Conservation (phyloP, 139 green algal genomes). For the Dunaliella sp. region DNA sequence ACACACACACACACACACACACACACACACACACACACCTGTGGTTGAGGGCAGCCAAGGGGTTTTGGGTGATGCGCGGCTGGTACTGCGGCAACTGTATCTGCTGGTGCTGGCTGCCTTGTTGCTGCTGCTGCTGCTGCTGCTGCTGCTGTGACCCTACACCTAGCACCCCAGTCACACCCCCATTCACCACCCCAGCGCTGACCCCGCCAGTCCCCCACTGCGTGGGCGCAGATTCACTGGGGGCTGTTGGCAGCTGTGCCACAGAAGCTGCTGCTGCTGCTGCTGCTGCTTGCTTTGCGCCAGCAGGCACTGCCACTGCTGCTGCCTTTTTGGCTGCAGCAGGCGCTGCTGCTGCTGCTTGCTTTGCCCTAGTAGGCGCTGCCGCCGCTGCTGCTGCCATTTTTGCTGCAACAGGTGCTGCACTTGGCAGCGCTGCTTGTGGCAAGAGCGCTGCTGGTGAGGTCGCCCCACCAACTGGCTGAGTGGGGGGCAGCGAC, state of each 20-base stretch:
- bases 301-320: no score
- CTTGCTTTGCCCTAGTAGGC: not conserved
- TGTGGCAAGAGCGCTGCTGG: no score
- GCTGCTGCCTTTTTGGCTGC: not conserved
- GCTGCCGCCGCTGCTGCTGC: not conserved
- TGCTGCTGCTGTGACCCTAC: not conserved
- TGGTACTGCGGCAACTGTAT: not conserved
- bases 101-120: not conserved
- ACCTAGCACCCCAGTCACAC: not conserved
- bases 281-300: no score
- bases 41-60: conserved; percentile 4
- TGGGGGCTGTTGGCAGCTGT: not conserved
- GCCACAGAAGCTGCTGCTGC: not conserved
- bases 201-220: not conserved
- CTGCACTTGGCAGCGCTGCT: not conserved
- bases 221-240: not conserved
- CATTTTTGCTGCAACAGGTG: not conserved
- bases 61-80: not conserved
- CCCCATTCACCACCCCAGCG: not conserved
- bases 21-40: no score
- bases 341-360: not conserved
- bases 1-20: no score
- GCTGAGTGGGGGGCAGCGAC: not conserved
- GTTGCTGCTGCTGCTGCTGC: not conserved
- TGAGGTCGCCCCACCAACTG: no score